Conservation (phyloP, 805 yeast species). For the Scheffersomyces coipomensis region DNA sequence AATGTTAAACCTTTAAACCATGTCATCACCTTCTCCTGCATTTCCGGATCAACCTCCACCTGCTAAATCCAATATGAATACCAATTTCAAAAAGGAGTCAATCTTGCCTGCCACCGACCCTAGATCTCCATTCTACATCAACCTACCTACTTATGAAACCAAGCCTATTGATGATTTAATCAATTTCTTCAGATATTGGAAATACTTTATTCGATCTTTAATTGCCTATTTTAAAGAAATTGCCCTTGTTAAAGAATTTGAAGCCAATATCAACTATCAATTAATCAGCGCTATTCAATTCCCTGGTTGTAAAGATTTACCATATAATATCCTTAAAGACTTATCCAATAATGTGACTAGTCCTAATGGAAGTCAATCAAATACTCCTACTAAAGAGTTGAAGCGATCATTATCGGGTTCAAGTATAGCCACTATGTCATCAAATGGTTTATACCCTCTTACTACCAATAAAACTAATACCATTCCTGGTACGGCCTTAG, state of each 20-base stretch:
- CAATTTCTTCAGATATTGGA: constrained; percentile 39
- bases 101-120: constrained; percentile 33
- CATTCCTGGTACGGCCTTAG: not conserved
- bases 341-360: not conserved
- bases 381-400: constrained; percentile 9
- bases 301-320: constrained; percentile 45
- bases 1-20: too few relatives aligned
- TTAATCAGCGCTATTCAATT: constrained; percentile 36
- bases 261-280: constrained; percentile 33
- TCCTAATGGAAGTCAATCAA: constrained; percentile 1
- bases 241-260: constrained; percentile 48
- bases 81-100: constrained; percentile 14
- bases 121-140: constrained; percentile 35
- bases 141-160: constrained; percentile 37
- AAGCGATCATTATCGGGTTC: constrained; percentile 7
- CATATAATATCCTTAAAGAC: constrained; percentile 7
- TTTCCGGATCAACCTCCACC: too few relatives aligned
- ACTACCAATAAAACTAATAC: not conserved
- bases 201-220: constrained; percentile 35
- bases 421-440: constrained; percentile 3
- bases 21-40: not conserved
- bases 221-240: constrained; percentile 41
- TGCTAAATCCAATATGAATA: too few relatives aligned
- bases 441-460: not conserved
- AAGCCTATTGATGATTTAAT: constrained; percentile 40